A percentile compares a stretch with the other conserved stretches of the same genome.
Evolutionary conservation across 371 early-diverging fungal genomes (phyloP).

Genomic region (Mortierella sp.): DNA sequence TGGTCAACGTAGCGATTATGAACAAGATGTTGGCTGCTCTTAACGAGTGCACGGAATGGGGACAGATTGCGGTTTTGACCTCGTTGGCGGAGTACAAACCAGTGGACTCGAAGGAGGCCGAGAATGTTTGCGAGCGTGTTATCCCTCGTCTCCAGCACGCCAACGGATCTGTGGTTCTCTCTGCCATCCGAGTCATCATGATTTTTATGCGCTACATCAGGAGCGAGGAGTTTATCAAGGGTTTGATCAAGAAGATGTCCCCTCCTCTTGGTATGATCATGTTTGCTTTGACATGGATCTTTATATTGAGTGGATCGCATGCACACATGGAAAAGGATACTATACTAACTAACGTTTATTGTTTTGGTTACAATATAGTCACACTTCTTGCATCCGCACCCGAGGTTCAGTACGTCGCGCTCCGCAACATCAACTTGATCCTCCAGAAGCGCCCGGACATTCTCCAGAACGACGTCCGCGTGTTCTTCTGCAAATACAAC

Average conservation of each 20-base stretch:
- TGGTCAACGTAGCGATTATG: slow-evolving; percentile 82
- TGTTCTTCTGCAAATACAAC: slow-evolving; percentile 99
- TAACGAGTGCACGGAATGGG: slow-evolving; percentile 89
- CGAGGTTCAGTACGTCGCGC: slow-evolving; percentile 97
- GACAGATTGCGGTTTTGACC: slow-evolving; percentile 44
- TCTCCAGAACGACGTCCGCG: slow-evolving; percentile 90
- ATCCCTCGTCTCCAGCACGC: slow-evolving; percentile 96
- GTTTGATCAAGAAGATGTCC: slow-evolving; percentile 85
- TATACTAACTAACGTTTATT: neutral
- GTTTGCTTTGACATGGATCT: neutral
- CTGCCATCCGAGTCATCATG: slow-evolving; percentile 90
- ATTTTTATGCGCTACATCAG: slow-evolving; percentile 92
- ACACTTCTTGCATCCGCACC: slow-evolving; percentile 91
- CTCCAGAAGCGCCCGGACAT: slow-evolving; percentile 94
- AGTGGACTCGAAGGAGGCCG: slow-evolving; percentile 88
- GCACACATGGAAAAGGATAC: neutral
- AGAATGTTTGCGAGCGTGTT: slow-evolving; percentile 92
- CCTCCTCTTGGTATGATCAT: slow-evolving; percentile 84
- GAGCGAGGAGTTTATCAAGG: slow-evolving; percentile 77
- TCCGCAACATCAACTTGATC: slow-evolving; percentile 96
- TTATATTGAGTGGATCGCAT: neutral
- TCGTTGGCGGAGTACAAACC: slow-evolving; percentile 86
- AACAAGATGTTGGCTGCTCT: slow-evolving; percentile 92
- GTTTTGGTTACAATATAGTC: slow-evolving; percentile 62
- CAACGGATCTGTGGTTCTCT: slow-evolving; percentile 95